Conservation (phyloP, 495 filamentous ascomycete species). For the Elaphomyces granulatus region DNA sequence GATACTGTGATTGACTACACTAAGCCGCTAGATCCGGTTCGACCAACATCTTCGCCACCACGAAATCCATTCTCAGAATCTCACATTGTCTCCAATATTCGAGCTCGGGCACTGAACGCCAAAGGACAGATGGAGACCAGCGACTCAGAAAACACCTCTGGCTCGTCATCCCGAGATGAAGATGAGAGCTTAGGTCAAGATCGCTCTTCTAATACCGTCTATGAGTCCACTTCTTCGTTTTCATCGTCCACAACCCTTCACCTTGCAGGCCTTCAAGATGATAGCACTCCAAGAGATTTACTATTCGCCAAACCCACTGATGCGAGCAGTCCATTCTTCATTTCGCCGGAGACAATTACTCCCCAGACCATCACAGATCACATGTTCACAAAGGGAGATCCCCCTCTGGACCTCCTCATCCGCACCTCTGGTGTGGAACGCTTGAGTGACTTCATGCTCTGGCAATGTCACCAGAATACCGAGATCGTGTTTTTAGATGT, state of each 20-base stretch:
- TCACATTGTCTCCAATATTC: conserved; percentile 73
- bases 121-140: conserved; percentile 22
- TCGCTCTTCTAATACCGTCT: conserved; percentile 18
- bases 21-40: conserved; percentile 38
- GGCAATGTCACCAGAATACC: conserved; percentile 89
- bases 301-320: conserved; percentile 12
- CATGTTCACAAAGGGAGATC: conserved; percentile 69
- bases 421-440: conserved; percentile 85
- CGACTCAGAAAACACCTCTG: conserved; percentile 26
- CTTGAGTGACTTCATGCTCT: conserved; percentile 94
- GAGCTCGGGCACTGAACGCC: conserved; percentile 37
- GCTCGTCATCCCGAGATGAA: conserved; percentile 22
- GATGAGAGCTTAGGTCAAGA: conserved; percentile 18
- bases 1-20: conserved; percentile 74
- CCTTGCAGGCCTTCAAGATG: conserved; percentile 20
- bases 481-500: conserved; percentile 85
- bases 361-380: conserved; percentile 60
- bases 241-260: conserved; percentile 42
- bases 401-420: conserved; percentile 79
- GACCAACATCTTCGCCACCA: conserved; percentile 17
- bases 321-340: conserved; percentile 15
- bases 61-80: conserved; percentile 69
- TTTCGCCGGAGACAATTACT: conserved; percentile 77
- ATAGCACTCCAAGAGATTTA: conserved; percentile 16
- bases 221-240: conserved; percentile 42